A percentile compares a stretch with the other conserved stretches of the same genome.
phyloP scores from a whole-genome alignment of 1,284 basidiomycete genomes.

The Leccinum huronense region DNA sequence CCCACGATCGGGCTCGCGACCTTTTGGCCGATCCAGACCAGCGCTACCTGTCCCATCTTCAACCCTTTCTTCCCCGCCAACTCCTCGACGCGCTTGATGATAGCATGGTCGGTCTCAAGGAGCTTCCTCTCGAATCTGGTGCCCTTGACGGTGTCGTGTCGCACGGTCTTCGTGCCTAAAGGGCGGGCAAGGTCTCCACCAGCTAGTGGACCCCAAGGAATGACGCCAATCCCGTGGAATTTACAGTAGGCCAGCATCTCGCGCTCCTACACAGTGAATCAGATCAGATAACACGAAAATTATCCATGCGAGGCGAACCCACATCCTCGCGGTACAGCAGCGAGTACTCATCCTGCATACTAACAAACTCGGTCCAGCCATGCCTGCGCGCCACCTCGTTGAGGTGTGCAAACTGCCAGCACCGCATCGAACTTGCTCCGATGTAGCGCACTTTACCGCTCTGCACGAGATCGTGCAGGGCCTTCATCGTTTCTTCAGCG shows the following conservation, averaged over 20 bases:
- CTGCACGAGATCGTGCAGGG: neutral
- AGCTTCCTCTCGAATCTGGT: slow-evolving; percentile 27
- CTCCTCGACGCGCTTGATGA: slow-evolving; percentile 44
- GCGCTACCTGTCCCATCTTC: neutral
- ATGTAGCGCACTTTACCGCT: neutral
- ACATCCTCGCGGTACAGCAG: neutral
- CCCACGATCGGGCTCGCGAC: slow-evolving; percentile 42
- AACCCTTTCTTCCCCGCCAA: slow-evolving; percentile 36
- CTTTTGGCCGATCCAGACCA: slow-evolving; percentile 25
- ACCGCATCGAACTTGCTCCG: neutral
- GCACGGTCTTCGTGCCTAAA: slow-evolving; percentile 28
- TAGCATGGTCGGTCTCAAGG: slow-evolving; percentile 29
- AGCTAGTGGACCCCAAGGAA: slow-evolving; percentile 41
- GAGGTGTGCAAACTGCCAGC: slow-evolving; percentile 2
- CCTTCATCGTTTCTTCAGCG: neutral
- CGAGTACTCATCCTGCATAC: neutral
- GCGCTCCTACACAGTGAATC: neutral
- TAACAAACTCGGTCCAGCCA: neutral
- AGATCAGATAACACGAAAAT: neutral
- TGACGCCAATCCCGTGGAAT: slow-evolving; percentile 11
- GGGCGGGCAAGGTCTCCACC: slow-evolving; percentile 31
- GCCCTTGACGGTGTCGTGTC: slow-evolving; percentile 23
- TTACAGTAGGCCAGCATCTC: slow-evolving; percentile 1
- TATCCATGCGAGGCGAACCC: neutral
- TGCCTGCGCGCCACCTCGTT: neutral